Evolutionary conservation across 2,329 filamentous ascomycete species (phyloP).

Genomic region (Colletotrichum tropicale): DNA sequence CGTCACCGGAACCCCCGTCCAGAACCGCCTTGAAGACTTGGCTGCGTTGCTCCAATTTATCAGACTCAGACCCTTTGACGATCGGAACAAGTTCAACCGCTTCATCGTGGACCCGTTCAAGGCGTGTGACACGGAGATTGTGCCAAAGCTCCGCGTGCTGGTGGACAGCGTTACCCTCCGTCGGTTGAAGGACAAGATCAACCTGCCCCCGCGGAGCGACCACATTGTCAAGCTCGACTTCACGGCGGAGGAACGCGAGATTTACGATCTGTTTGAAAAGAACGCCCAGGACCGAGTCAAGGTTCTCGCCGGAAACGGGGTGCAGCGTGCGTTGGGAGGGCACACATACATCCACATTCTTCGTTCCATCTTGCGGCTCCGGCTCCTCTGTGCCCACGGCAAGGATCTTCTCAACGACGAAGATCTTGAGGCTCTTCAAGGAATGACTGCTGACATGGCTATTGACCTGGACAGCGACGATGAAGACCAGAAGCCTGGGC

Average conservation of each 20-base stretch:
- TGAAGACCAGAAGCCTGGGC: constrained; percentile 55
- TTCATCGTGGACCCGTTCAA: constrained; percentile 89
- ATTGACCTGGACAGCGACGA: constrained; percentile 88
- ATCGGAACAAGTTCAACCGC: constrained; percentile 74
- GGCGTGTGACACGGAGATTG: constrained; percentile 79
- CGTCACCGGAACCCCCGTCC: constrained; percentile 94
- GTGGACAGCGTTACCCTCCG: constrained; percentile 95
- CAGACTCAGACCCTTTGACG: constrained; percentile 83
- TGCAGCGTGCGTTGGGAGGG: constrained; percentile 74
- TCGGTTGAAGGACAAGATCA: constrained; percentile 88
- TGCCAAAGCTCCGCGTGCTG: constrained; percentile 84
- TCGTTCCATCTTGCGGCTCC: constrained; percentile 86
- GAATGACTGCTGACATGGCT: constrained; percentile 81
- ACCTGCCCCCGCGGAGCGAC: constrained; percentile 78
- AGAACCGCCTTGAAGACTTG: constrained; percentile 91
- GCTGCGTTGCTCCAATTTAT: constrained; percentile 87
- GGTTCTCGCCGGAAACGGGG: constrained; percentile 63
- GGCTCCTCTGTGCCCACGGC: constrained; percentile 93
- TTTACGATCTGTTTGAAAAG: constrained; percentile 86
- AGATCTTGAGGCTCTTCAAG: constrained; percentile 80
- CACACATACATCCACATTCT: constrained; percentile 94
- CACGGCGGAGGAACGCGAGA: constrained; percentile 70
- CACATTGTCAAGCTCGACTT: constrained; percentile 77
- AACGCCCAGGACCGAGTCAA: constrained; percentile 82
- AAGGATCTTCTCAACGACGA: constrained; percentile 86